Evolutionary conservation across 176 grass and related monocot species (phyloP).

Genomic region (Cenchrus purpureus): DNA sequence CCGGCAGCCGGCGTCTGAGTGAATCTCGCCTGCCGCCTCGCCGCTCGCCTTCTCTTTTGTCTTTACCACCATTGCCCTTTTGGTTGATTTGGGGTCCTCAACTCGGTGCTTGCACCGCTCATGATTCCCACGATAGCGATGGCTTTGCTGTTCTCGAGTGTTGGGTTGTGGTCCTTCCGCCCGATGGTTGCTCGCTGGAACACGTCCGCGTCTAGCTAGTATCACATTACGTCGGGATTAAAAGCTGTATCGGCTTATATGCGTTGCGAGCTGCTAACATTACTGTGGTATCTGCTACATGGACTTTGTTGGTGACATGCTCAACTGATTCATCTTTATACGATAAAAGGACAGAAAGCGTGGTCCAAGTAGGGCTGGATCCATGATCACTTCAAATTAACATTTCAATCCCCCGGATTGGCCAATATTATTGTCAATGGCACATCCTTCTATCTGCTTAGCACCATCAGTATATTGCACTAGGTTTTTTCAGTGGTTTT

Average conservation of each 20-base stretch:
- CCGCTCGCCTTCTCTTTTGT: neutral
- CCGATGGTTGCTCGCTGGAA: neutral
- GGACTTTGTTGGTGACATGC: conserved; percentile 15
- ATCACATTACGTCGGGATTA: conserved; percentile 8
- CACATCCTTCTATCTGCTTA: conserved; percentile 19
- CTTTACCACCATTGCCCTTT: neutral
- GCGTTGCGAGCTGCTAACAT: neutral
- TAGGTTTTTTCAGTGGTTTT: no score
- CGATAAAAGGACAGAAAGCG: conserved; percentile 19
- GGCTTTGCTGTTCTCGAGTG: neutral
- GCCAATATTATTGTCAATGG: conserved; percentile 4
- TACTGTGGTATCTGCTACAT: neutral
- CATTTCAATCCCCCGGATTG: conserved; percentile 2
- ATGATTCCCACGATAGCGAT: neutral
- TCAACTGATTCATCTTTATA: conserved; percentile 19
- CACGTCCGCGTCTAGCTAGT: neutral
- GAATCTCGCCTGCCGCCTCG: neutral
- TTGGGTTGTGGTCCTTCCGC: conserved; percentile 11
- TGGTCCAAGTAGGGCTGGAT: conserved; percentile 33
- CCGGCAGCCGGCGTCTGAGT: conserved; percentile 66
- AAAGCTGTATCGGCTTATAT: neutral
- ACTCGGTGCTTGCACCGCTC: neutral
- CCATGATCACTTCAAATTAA: conserved; percentile 7
- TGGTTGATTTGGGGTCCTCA: neutral
- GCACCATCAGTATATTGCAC: neutral